These are phyloP conservation scores for Dothideomycetes sp. DNA, from an alignment of 2,329 filamentous ascomycete genomes.

Conservation along the genomic window DNA sequence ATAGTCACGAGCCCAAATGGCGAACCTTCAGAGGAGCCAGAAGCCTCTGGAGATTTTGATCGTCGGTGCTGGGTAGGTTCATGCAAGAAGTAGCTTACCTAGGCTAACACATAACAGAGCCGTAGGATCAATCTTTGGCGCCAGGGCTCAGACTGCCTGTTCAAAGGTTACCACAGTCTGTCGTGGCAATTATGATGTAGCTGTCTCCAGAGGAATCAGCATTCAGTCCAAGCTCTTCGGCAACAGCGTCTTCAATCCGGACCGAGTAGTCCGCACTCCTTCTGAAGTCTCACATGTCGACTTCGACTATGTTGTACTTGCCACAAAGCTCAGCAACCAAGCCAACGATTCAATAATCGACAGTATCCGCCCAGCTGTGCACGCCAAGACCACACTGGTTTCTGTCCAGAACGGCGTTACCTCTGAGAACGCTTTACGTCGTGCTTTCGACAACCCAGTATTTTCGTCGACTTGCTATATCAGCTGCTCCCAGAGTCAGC, in stretches of 20 bases:
- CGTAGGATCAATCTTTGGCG: conserved; percentile 15
- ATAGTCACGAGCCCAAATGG: too few relatives aligned
- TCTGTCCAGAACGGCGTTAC: conserved; percentile 16
- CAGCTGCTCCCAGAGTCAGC: conserved; percentile 13
- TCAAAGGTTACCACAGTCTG: conserved; percentile 15
- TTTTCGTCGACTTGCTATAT: conserved; percentile 15
- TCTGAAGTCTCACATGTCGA: conserved; percentile 6
- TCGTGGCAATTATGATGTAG: conserved; percentile 14
- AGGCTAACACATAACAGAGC: conserved; percentile 9
- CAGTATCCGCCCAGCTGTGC: conserved; percentile 10
- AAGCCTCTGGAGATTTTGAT: not conserved
- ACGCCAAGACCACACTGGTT: conserved; percentile 12
- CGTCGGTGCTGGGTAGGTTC: not conserved
- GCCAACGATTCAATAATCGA: conserved; percentile 9
- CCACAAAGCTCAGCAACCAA: conserved; percentile 14
- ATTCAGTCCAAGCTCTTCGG: conserved; percentile 15
- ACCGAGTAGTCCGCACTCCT: conserved; percentile 10
- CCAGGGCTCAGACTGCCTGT: conserved; percentile 14
- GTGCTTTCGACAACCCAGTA: conserved; percentile 13
- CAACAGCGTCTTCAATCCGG: conserved; percentile 12
- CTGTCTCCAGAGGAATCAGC: conserved; percentile 10
- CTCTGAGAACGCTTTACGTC: conserved; percentile 12
- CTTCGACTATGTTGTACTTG: conserved; percentile 15
- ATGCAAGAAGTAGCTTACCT: not conserved
- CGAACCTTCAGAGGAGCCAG: not conserved